Conservation (phyloP, 2,329 filamentous ascomycete species). For the Arthrobotrys pseudoclavata region DNA sequence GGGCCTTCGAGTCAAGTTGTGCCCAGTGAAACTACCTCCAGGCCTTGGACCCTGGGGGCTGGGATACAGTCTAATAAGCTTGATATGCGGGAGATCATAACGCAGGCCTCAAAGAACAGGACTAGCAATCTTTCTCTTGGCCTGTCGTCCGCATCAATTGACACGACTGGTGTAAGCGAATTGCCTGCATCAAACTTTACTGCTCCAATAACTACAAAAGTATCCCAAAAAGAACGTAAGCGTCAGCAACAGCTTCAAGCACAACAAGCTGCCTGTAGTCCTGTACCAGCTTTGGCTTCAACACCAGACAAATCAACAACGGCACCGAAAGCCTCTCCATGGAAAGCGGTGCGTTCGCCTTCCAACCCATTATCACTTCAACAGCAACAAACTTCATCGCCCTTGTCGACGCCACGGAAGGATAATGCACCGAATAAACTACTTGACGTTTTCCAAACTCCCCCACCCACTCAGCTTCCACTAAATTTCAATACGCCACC, state of each 20-base stretch:
- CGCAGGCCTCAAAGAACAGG: constrained; percentile 70
- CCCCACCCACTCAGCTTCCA: constrained; percentile 1
- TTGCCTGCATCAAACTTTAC: constrained; percentile 65
- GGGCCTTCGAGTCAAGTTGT: not conserved
- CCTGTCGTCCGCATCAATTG: constrained; percentile 68
- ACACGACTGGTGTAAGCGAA: constrained; percentile 63
- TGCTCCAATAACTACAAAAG: constrained; percentile 68
- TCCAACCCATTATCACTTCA: constrained; percentile 52
- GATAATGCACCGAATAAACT: constrained; percentile 19
- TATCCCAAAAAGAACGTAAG: constrained; percentile 94
- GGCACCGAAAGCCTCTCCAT: constrained; percentile 42
- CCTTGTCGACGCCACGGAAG: constrained; percentile 29
- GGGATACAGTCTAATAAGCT: constrained; percentile 74
- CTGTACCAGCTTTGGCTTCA: constrained; percentile 11
- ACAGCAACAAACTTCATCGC: constrained; percentile 36
- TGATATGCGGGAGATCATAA: constrained; percentile 83
- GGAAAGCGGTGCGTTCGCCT: constrained; percentile 50
- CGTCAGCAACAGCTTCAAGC: constrained; percentile 73
- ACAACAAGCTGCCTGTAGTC: constrained; percentile 19
- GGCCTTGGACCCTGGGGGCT: constrained; percentile 63
- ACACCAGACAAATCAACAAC: constrained; percentile 20
- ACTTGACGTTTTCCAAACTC: constrained; percentile 28
- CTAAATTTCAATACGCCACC: constrained; percentile 35
- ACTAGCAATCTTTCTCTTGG: constrained; percentile 71
- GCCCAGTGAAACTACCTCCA: not conserved